Evolutionary conservation across 495 filamentous ascomycete genomes (phyloP).

Genomic region (Penicillium lividum): DNA sequence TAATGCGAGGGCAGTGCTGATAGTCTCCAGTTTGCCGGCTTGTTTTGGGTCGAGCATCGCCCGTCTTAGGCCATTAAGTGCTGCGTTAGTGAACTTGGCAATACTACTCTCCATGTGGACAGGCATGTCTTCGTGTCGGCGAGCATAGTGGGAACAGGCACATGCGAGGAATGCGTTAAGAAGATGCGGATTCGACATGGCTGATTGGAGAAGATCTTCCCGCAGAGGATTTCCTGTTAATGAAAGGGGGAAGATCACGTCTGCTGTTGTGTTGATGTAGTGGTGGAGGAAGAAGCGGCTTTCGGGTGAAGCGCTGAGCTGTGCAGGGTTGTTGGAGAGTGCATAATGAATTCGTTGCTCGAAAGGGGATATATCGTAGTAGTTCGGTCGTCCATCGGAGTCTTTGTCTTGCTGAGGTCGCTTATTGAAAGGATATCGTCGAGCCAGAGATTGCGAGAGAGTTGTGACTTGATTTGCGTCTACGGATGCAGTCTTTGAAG

Average conservation of each 20-base stretch:
- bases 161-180: slow-evolving; percentile 12
- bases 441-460: neutral
- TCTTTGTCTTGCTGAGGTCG: neutral
- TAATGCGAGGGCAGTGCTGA: slow-evolving; percentile 12
- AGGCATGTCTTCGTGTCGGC: slow-evolving; percentile 4
- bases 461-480: neutral
- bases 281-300: slow-evolving; percentile 13
- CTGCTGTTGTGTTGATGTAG: slow-evolving; percentile 10
- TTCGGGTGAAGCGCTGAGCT: slow-evolving; percentile 8
- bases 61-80: slow-evolving; percentile 4
- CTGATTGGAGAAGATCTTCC: slow-evolving; percentile 8
- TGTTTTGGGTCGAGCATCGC: slow-evolving; percentile 12
- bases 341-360: slow-evolving; percentile 4
- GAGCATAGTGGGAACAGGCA: slow-evolving; percentile 9
- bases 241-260: slow-evolving; percentile 13
- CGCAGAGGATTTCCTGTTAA: slow-evolving; percentile 7
- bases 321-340: slow-evolving; percentile 5
- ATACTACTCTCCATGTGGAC: slow-evolving; percentile 5
- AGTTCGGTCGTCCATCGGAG: neutral
- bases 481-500: neutral
- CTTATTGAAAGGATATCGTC: neutral
- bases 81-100: slow-evolving; percentile 11
- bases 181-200: slow-evolving; percentile 10
- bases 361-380: neutral
- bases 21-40: slow-evolving; percentile 6